A percentile compares a stretch with the other conserved stretches of the same genome.
Evolutionary conservation across 257 asterid species (phyloP).

Genomic region (Leptodermis oblonga): DNA sequence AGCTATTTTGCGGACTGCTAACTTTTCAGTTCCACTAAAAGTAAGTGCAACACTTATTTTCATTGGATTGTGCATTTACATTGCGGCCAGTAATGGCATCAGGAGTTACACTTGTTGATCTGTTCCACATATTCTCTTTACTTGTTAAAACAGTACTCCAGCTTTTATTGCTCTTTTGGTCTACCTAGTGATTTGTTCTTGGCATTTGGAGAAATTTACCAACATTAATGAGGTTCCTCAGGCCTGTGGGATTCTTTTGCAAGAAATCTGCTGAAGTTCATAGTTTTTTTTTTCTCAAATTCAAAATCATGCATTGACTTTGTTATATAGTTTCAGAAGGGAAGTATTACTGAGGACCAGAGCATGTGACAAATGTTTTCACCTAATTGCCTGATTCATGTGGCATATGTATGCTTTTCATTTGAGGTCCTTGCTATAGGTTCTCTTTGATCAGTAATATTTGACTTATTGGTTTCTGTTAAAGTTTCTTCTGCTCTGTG

Average conservation of each 20-base stretch:
- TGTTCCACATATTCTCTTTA: background rate
- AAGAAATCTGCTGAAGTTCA: background rate
- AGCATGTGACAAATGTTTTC: background rate
- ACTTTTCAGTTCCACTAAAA: slow-evolving; percentile 78
- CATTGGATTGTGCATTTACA: background rate
- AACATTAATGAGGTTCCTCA: background rate
- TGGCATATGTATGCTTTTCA: background rate
- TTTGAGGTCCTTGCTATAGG: background rate
- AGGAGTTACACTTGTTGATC: background rate
- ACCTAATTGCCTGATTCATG: background rate
- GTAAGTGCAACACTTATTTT: slow-evolving; percentile 38
- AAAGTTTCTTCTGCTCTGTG: background rate
- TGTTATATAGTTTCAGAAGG: background rate
- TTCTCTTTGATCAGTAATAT: background rate
- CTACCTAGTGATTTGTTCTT: background rate
- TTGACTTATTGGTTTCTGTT: background rate
- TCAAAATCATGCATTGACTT: background rate
- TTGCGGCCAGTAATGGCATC: background rate
- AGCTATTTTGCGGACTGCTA: slow-evolving; percentile 84
- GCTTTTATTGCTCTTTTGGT: slow-evolving; percentile 1
- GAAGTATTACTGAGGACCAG: background rate
- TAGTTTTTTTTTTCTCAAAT: background rate
- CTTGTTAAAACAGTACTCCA: background rate
- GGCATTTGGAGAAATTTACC: background rate
- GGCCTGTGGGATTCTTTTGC: background rate